A percentile compares a stretch with the other conserved stretches of the same genome.
phyloP scores from a whole-genome alignment of 108 stramenopile species.

The Conticribra guillardii region DNA sequence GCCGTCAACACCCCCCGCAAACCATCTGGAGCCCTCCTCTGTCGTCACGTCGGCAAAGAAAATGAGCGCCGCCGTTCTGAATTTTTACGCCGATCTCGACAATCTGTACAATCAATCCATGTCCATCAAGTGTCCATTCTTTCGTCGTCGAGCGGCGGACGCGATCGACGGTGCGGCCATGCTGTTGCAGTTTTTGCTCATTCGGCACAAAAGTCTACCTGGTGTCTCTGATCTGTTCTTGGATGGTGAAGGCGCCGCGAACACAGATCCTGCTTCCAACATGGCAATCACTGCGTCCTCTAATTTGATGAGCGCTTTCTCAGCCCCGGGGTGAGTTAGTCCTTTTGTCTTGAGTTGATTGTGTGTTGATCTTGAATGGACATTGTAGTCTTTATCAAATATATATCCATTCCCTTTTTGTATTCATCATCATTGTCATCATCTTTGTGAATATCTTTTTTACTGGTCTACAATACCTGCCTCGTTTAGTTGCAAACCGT shows the following conservation, averaged over 20 bases:
- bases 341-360: no score
- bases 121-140: constrained; percentile 82
- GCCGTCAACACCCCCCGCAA: neutral
- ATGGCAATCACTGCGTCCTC: neutral
- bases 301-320: neutral
- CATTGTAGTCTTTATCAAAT: no score
- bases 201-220: constrained; percentile 68
- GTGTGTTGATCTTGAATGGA: no score
- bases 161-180: constrained; percentile 64
- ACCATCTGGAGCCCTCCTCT: no score
- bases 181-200: constrained; percentile 63
- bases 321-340: no score
- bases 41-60: no score
- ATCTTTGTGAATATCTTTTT: no score
- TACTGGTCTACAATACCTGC: no score
- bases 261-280: neutral
- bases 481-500: constrained; percentile 48
- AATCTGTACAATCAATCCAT: constrained; percentile 57
- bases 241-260: no score
- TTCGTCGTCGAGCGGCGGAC: constrained; percentile 74
- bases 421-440: no score
- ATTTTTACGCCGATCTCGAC: constrained; percentile 35
- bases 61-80: constrained; percentile 4
- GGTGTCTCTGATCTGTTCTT: constrained; percentile 24
- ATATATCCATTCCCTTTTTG: no score